Conservation (phyloP, 352 stramenopile species). For the Phytophthora parvispora region DNA sequence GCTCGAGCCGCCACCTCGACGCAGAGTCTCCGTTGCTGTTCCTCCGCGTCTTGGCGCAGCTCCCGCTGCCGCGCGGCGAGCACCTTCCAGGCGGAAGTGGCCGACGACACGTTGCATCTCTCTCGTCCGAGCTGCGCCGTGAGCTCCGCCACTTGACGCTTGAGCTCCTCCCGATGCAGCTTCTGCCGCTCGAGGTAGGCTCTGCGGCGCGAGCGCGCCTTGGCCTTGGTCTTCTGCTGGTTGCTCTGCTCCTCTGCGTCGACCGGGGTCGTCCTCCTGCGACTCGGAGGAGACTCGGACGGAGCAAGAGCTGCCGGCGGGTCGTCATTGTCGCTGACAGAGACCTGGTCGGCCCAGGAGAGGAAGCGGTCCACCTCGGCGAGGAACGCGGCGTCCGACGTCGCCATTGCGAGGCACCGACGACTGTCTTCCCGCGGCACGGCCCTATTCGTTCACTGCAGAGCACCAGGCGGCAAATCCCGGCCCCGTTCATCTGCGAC, state of each 20-base stretch:
- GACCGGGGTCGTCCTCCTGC: neutral
- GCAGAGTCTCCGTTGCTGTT: constrained; percentile 1
- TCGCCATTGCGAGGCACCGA: neutral
- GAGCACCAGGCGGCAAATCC: neutral
- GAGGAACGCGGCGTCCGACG: neutral
- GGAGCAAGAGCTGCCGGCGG: neutral
- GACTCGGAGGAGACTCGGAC: neutral
- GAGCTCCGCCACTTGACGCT: constrained; percentile 10
- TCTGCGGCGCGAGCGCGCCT: constrained; percentile 7
- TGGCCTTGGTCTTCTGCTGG: neutral
- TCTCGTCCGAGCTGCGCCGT: constrained; percentile 7
- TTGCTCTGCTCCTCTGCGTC: neutral
- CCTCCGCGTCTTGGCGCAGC: constrained; percentile 4
- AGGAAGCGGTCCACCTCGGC: neutral
- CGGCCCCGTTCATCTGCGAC: neutral
- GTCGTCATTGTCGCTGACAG: neutral
- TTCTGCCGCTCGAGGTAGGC: constrained; percentile 26
- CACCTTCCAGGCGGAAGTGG: constrained; percentile 4
- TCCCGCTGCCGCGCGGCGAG: constrained; percentile 7
- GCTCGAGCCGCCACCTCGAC: constrained; percentile 5
- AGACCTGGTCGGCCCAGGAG: neutral
- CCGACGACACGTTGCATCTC: neutral
- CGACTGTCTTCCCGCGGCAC: too few species aligned
- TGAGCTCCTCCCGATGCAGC: constrained; percentile 20
- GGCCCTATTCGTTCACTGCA: neutral